Evolutionary conservation across 306 rosid genomes (phyloP).

Genomic region (Sicyos edulis): DNA sequence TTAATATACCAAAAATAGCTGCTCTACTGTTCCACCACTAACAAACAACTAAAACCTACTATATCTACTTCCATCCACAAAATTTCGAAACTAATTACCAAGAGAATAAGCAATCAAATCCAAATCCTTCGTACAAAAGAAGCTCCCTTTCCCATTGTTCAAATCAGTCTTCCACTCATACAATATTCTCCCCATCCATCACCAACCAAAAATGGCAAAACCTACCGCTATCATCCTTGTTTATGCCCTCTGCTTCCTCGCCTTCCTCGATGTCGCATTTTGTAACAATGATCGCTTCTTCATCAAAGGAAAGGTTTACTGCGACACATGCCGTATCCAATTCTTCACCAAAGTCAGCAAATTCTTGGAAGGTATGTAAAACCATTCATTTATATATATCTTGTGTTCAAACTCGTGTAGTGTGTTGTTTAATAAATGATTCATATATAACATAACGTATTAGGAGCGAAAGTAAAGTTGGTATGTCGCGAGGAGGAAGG

Average conservation of each 20-base stretch:
- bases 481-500: constrained; percentile 41
- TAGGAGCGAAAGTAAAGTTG: constrained; percentile 29
- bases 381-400: too few relatives aligned
- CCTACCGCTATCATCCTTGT: constrained; percentile 31
- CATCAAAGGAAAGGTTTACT: constrained; percentile 59
- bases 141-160: too few relatives aligned
- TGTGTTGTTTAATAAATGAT: too few relatives aligned
- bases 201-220: constrained; percentile 39
- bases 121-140: too few relatives aligned
- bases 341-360: constrained; percentile 43
- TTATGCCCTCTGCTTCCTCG: constrained; percentile 52
- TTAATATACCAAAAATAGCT: neutral
- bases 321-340: constrained; percentile 74
- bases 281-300: neutral
- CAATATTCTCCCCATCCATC: neutral
- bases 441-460: neutral
- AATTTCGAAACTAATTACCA: neutral
- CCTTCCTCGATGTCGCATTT: constrained; percentile 28
- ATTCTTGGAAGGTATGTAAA: neutral
- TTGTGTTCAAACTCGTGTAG: too few relatives aligned
- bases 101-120: too few relatives aligned
- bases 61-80: neutral
- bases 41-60: too few relatives aligned
- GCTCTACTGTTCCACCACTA: neutral
- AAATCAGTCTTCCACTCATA: too few relatives aligned